Evolutionary conservation across 306 rosid genomes (phyloP), one percentile per base, ranked within the genome.

Genomic region (Mimosa bimucronata): DNA sequence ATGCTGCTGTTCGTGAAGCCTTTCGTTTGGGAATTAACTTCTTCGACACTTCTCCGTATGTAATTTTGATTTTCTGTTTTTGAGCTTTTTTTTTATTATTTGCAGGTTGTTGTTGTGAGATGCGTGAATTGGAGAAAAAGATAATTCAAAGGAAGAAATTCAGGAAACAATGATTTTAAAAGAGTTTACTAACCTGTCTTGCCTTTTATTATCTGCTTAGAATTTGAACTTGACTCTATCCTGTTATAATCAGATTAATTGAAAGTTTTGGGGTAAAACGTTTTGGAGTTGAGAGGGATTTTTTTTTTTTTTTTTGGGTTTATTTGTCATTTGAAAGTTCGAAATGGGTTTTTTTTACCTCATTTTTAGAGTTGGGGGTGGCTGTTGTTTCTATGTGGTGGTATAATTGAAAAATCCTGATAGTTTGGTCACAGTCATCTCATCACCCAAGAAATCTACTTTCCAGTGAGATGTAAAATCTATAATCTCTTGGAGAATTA

Each of bases 21-120:
- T 89, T 88, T 29, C 90, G 89, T 26, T 86, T 79, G 4, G 98
- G 98, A 80, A 90, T 94, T 87, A 94, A 94, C 80, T 94, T 88
- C 83, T 94, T 92, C 80, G 98, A 94, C 73, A 94, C 98, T 77
- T 92, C 98, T 50, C 98, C 98, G 97, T 94, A 81, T 46, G 84
- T 50, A 41, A 41, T 1, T 6, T 34, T 72, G 9, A 26, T 4
- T 66, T 6, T 73, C 1, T 38, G 9, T 60, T 58, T 37, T 61
- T 6, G 5, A 3, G 5, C 38, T 34, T 34, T 34, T 34, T 34
- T 34, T 34, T 34, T 34, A 34, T 34, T 80, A 55, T 66, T 71
- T 75, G 73, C 66, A 46, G 58, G 26, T 21, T 55, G 12, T 67
- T 30, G n/a, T 68, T 31, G 13, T 38, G 42, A 57, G 62, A 58